Evolutionary conservation across 2,329 filamentous ascomycete species (phyloP), one percentile per base, ranked within the genome.

Genomic region (Beauveria rudraprayagi): DNA sequence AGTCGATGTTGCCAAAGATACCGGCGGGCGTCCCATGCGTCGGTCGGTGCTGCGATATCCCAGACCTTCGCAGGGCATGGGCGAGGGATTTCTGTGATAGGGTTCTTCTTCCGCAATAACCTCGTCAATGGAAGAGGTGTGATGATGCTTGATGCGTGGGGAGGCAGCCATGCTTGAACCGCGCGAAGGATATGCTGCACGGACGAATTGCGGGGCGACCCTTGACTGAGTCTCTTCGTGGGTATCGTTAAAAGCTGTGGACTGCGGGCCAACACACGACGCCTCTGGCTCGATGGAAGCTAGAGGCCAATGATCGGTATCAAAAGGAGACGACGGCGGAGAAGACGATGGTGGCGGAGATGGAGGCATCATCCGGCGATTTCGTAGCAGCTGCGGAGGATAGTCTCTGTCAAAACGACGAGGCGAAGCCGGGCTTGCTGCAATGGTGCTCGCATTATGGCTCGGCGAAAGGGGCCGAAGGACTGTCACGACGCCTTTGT

Each of bases 401-500:
- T n/a, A 52, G 5, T 60, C 58, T 41, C 58, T 46, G n/a, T 60
- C 58, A 30, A 50, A 54, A 22, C 55, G 56, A 19, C 51, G 54
- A 47, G 53, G 60, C 26, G 50, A 59, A 30, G 47, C 50, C 41
- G 56, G 61, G 54, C 44, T 64, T 56, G 10, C 50, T 50, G 51
- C 44, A 41, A 17, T 54, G 54, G 2, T 63, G 63, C 6, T 63
- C 22, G n/a, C 54, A 63, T 71, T 66, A 10, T 62, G 60, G 51
- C 63, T 66, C 58, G 73, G 69, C 0, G 66, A 64, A 17, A 72
- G 66, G 1, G 71, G 70, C 14, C 70, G 69, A 41, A 75, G 64
- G 14, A 75, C 72, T 0, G 73, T 75, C 14, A 75, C 71, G 1
- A 72, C 67, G 43, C 73, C 73, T 59, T 74, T 73, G 10, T 73